Base-by-base conservation (phyloP, 371 early-diverging fungal species). In the Syncephalastrum racemosum region DNA sequence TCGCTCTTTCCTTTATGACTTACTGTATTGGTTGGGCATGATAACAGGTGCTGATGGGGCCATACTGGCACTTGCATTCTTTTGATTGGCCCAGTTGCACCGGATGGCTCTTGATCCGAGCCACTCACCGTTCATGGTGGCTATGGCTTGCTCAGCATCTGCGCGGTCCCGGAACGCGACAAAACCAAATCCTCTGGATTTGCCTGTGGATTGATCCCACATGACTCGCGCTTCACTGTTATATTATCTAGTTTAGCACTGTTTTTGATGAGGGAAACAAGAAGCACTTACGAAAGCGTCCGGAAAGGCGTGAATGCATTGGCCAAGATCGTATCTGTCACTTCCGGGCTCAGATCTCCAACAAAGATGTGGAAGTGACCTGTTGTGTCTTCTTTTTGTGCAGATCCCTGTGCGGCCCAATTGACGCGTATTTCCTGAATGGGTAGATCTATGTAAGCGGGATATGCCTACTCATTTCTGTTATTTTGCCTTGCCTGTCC, bases 261-360 rank as follows among this genome's bases (percentile, higher is more conserved):
- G 81, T 73, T 23, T 79, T 7, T 27, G 27, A 7, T 15, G 14
- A 47, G 13, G 43, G 18, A 19, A 19, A 14, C 20, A 31, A 16
- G 7, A 2, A 4, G n/a, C 20, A 79, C 87, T 66, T 72, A 86
- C 85, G 85, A 81, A 66, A 86, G 63, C 56, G 73, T 66, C 1
- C 84, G 78, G 62, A 85, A 87, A 8, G 62, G 68, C 25, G 79
- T 66, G 63, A 94, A 94, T 1, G 90, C 81, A 50, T 82, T 81
- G 12, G 64, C 56, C 44, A 93, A 77, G 12, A 84, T 60, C 19
- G 89, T 90, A 60, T 92, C 91, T 1, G 79, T 89, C 22, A 91
- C 88, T 62, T 94, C 95, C 62, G 90, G 90, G 22, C 91, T 91
- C 20, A 94, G 68, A 68, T 93, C 91, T 31, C 95, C 95, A 51